Percentiles rank a stretch among this genome's conserved stretches.
Conservation (phyloP, 2,329 filamentous ascomycete genomes). For the Pyrenochaeta sp. region DNA sequence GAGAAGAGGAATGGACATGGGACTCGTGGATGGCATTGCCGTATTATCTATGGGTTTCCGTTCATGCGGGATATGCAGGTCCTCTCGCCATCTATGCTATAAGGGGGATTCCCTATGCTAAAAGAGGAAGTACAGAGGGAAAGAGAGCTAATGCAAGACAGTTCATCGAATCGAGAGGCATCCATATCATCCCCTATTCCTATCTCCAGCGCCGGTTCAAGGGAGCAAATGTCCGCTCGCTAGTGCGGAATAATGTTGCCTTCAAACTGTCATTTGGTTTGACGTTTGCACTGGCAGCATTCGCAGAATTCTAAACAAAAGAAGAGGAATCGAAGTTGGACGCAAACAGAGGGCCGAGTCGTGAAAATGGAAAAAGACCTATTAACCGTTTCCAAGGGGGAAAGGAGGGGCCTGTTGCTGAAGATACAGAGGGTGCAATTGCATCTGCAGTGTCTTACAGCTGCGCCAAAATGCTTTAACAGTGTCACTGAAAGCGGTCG, state of each 20-base stretch:
- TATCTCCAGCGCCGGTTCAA: constrained; percentile 60
- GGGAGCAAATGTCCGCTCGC: constrained; percentile 58
- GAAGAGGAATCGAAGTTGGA: too few species aligned
- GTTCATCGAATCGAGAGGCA: constrained; percentile 60
- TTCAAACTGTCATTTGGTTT: constrained; percentile 75
- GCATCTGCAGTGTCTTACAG: constrained; percentile 48
- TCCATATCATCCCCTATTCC: constrained; percentile 59
- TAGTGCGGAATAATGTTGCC: constrained; percentile 65
- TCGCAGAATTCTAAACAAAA: constrained; percentile 60
- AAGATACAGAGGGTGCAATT: constrained; percentile 40
- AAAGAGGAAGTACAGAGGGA: neutral
- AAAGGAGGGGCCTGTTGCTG: too few species aligned
- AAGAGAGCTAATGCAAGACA: constrained; percentile 35
- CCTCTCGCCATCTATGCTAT: constrained; percentile 13
- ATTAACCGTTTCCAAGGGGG: too few species aligned
- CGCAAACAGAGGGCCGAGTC: too few species aligned
- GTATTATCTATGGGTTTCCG: constrained; percentile 11
- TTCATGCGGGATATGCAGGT: constrained; percentile 7
- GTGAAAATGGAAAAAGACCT: too few species aligned
- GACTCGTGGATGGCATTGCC: too few species aligned
- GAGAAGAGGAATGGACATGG: too few species aligned
- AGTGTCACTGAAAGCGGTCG: constrained; percentile 43
- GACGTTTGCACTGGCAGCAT: constrained; percentile 75
- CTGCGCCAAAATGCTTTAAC: constrained; percentile 46
- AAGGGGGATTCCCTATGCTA: neutral